These are phyloP conservation scores for Prunus salicina DNA, from an alignment of 306 rosid species.

Conservation along the genomic window DNA sequence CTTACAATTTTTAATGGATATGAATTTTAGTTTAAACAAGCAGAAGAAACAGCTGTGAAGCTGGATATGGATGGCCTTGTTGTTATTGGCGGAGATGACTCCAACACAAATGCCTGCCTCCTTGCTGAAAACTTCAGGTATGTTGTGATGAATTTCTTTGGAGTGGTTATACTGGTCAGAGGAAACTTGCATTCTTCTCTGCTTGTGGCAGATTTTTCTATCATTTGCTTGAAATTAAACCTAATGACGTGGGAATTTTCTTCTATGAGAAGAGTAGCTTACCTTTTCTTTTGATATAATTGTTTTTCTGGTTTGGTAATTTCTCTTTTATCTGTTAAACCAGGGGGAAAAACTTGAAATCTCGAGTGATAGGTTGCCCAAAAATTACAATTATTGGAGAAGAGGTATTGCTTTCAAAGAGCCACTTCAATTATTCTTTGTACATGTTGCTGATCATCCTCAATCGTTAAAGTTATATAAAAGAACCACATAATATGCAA, in stretches of 20 bases:
- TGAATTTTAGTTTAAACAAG: slow-evolving; percentile 79
- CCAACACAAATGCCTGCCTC: slow-evolving; percentile 98
- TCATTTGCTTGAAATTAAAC: not conserved
- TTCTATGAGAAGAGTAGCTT: not conserved
- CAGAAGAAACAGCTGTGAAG: slow-evolving; percentile 78
- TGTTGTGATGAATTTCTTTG: not conserved
- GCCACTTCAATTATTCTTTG: too few relatives aligned
- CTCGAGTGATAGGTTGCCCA: slow-evolving; percentile 91
- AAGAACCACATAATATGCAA: not conserved
- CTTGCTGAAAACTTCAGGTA: slow-evolving; percentile 98
- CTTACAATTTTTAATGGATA: slow-evolving; percentile 27
- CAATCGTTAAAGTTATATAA: too few relatives aligned
- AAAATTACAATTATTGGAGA: slow-evolving; percentile 97
- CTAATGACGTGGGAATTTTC: not conserved
- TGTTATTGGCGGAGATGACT: slow-evolving; percentile 99
- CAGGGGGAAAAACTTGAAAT: slow-evolving; percentile 79
- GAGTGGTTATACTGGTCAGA: not conserved
- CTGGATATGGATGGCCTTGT: slow-evolving; percentile 95
- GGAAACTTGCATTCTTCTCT: slow-evolving; percentile 11
- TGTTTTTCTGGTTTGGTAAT: not conserved
- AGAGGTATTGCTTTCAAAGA: slow-evolving; percentile 51
- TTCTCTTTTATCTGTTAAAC: slow-evolving; percentile 17
- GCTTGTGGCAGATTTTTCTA: slow-evolving; percentile 11
- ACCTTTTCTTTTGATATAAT: not conserved
- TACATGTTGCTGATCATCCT: too few relatives aligned